Conservation (phyloP, 371 early-diverging fungal species). For the Lichtheimia corymbifera region DNA sequence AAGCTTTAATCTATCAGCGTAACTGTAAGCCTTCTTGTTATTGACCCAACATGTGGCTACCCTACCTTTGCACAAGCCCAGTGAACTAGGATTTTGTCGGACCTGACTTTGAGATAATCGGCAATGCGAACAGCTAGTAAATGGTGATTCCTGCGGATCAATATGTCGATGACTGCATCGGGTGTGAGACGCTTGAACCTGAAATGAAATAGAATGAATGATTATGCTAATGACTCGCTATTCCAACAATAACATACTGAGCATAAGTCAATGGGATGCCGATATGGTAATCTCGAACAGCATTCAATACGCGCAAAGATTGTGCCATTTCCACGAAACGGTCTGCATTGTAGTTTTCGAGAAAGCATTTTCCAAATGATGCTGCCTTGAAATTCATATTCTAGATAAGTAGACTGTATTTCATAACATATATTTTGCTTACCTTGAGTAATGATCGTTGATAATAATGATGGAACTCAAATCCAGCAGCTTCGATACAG, state of each 20-base stretch:
- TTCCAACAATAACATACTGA: conserved; percentile 63
- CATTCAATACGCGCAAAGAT: conserved; percentile 84
- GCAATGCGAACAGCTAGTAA: conserved; percentile 84
- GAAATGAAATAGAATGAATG: background rate
- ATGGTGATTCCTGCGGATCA: conserved; percentile 85
- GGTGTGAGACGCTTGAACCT: conserved; percentile 79
- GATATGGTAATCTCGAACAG: conserved; percentile 78
- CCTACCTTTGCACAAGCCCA: conserved; percentile 94
- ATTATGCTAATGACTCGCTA: background rate
- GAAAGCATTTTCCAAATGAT: conserved; percentile 92
- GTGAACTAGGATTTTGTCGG: conserved; percentile 84
- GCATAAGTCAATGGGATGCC: conserved; percentile 89
- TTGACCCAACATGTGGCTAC: background rate
- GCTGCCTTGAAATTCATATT: conserved; percentile 67
- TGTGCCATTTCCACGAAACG: conserved; percentile 89
- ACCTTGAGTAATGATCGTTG: conserved; percentile 82
- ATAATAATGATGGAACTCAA: conserved; percentile 73
- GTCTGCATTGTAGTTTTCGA: conserved; percentile 82
- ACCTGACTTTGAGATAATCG: conserved; percentile 78
- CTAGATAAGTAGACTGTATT: background rate
- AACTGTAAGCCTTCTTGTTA: too few species aligned
- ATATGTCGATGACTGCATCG: conserved; percentile 77
- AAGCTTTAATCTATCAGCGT: conserved; percentile 66
- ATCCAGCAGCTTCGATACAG: conserved; percentile 93
- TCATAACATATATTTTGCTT: background rate